Conservation (phyloP, 1,284 basidiomycete genomes). For the Apiotrichum akiyoshidainum region DNA sequence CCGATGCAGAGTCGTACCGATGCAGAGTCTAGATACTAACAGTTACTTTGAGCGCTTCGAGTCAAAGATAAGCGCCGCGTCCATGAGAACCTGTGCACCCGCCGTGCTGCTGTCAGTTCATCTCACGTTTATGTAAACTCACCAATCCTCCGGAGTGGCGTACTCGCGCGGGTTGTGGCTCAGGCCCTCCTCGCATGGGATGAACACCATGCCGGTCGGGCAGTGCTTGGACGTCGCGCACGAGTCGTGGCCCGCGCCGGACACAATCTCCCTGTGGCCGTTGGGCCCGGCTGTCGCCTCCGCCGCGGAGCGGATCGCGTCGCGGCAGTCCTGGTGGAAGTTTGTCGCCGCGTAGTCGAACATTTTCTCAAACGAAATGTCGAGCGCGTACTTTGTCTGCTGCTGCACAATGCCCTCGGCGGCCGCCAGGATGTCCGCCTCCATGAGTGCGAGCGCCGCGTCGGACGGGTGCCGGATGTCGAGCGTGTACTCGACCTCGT, state of each 20-base stretch:
- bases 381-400: conserved; percentile 4
- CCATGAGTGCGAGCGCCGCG: conserved; percentile 15
- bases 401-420: conserved; percentile 4
- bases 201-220: conserved; percentile 38
- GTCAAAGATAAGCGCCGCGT: conserved; percentile 18
- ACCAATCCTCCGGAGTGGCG: conserved; percentile 25
- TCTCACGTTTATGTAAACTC: not conserved
- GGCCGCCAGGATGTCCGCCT: conserved; percentile 13
- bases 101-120: conserved; percentile 1
- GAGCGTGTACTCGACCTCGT: conserved; percentile 25
- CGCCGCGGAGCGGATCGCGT: conserved; percentile 13
- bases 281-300: conserved; percentile 1
- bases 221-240: conserved; percentile 20
- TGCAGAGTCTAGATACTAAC: not conserved
- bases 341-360: conserved; percentile 16
- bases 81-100: conserved; percentile 25
- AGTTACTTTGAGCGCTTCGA: not conserved
- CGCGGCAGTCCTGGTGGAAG: conserved; percentile 14
- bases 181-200: conserved; percentile 31
- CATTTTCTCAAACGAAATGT: conserved; percentile 8
- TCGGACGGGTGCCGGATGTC: conserved; percentile 27
- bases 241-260: conserved; percentile 29
- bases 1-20: not conserved
- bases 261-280: conserved; percentile 10
- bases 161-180: conserved; percentile 34